Conservation (phyloP, 1,139 yeast genomes). For the Blastobotrys serpentis region DNA sequence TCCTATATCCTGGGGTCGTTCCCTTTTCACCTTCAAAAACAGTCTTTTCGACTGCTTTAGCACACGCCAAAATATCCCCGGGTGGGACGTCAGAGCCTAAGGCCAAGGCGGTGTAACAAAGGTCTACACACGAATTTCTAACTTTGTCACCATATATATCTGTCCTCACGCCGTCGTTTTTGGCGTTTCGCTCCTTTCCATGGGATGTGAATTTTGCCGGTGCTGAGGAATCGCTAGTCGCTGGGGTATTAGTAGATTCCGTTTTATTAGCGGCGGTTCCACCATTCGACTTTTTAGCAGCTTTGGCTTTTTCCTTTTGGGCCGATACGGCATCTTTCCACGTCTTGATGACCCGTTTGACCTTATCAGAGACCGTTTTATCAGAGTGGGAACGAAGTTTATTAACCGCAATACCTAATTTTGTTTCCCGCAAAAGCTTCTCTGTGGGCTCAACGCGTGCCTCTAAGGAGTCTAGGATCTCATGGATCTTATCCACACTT, state of each 20-base stretch:
- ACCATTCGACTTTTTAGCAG: constrained; percentile 19
- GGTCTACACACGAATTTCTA: constrained; percentile 80
- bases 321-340: constrained; percentile 91
- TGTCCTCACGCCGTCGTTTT: constrained; percentile 75
- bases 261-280: constrained; percentile 31
- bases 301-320: constrained; percentile 50
- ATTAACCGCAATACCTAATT: constrained; percentile 96
- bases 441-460: constrained; percentile 83
- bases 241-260: constrained; percentile 11
- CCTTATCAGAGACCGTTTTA: constrained; percentile 63
- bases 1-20: constrained; percentile 61
- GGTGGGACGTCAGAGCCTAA: constrained; percentile 69
- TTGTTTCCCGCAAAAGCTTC: constrained; percentile 82
- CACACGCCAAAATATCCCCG: constrained; percentile 56
- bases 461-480: constrained; percentile 64
- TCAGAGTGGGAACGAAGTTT: constrained; percentile 73
- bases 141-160: constrained; percentile 69
- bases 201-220: constrained; percentile 26
- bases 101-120: constrained; percentile 85
- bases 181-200: constrained; percentile 61
- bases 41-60: constrained; percentile 70
- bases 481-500: constrained; percentile 64
- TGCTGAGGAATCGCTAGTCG: constrained; percentile 5
- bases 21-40: constrained; percentile 59
- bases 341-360: constrained; percentile 73